Base-by-base conservation (phyloP, 2,329 filamentous ascomycete species). In the Metarhizium humberi region DNA sequence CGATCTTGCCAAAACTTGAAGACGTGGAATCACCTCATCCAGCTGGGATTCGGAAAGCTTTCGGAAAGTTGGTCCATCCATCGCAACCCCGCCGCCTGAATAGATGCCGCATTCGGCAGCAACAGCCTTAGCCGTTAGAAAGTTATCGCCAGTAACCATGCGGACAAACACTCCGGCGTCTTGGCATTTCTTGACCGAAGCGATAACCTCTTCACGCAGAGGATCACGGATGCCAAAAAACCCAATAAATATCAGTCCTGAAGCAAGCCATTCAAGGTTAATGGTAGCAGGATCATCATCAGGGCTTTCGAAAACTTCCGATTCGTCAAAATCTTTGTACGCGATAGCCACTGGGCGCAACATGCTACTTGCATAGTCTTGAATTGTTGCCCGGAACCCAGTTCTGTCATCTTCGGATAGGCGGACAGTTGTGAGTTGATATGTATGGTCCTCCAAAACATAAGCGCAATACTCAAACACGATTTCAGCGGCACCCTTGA, bases 301-400 rank as follows among this genome's bases (percentile, higher is more conserved):
- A 4, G 65, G 62, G 36, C 78, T 65, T 10, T 81, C 86, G 53
- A 86, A 78, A 25, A 77, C 78, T 30, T 88, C 87, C 79, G 85
- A 88, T 56, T 74, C 75, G 32, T 84, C 78, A 57, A 88, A 90
- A 60, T 94, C 89, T 49, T 81, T 79, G 69, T 88, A 91, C 4
- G 88, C 78, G 59, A 92, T 76, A 18, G 82, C 87, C 54, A 92
- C 90, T 0, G 87, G 90, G 50, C 88, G 83, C 13, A 92, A 78
- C 55, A 86, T 87, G 8, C 82, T 79, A 6, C 78, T 79, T 2
- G 87, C 87, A 63, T 89, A 90, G 13, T 65, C 64, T 10, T 68
- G 61, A 8, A 73, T 73, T 1, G 67, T 69, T 16, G 60, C 62
- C n/a, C 66, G 61, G 18, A 73, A 63, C 45, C 64, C 65, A 20